Evolutionary conservation across 148 eudicot genomes (phyloP).

Genomic region (Arbutus unedo): DNA sequence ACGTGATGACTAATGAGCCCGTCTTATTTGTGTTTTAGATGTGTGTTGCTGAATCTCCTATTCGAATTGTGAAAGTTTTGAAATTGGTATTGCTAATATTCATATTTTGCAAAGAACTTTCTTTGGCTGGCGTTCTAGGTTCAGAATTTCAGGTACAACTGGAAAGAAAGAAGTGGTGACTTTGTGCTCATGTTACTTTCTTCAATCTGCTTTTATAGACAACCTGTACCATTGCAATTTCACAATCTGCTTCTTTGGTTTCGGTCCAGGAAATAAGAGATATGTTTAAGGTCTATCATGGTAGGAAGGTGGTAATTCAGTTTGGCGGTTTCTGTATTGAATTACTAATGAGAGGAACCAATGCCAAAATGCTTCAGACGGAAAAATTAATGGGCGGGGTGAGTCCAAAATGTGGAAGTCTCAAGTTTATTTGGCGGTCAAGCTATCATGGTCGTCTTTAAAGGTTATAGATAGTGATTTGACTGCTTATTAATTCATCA

Average conservation of each 20-base stretch:
- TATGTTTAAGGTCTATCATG: not conserved
- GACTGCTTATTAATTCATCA: not conserved
- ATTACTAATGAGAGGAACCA: not conserved
- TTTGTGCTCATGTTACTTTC: conserved; percentile 9
- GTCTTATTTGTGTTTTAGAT: not conserved
- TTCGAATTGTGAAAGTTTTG: not conserved
- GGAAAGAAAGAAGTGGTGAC: not conserved
- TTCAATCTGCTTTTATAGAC: not conserved
- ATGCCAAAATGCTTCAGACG: conserved; percentile 7
- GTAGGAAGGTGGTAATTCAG: not conserved
- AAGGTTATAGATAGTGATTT: not conserved
- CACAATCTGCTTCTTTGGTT: conserved; percentile 9
- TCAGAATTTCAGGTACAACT: conserved; percentile 13
- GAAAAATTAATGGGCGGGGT: not conserved
- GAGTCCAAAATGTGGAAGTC: not conserved
- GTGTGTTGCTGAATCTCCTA: not conserved
- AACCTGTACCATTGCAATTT: conserved; percentile 12
- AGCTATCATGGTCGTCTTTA: conserved; percentile 4
- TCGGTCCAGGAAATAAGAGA: conserved; percentile 4
- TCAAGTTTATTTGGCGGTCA: not conserved
- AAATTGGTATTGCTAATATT: conserved; percentile 5
- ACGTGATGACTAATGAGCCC: not conserved
- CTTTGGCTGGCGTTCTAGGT: conserved; percentile 11
- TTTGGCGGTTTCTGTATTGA: conserved; percentile 7
- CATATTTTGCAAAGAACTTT: not conserved